phyloP scores from a whole-genome alignment of 2,329 filamentous ascomycete species.

The Cadophora sp. region DNA sequence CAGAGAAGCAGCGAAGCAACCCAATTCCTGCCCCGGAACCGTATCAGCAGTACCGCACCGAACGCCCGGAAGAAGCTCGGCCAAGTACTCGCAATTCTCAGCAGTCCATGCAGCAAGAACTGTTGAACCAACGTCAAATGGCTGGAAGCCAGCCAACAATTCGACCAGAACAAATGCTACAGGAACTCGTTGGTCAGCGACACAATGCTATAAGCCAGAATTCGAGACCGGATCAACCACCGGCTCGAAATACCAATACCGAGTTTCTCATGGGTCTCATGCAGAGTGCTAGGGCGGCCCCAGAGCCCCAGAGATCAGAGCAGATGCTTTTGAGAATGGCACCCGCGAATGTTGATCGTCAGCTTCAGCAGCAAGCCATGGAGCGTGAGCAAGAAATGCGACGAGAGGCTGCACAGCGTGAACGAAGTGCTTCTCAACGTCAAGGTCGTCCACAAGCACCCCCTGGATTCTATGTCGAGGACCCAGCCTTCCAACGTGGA shows the following conservation, averaged over 20 bases:
- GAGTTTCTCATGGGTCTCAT: conserved; percentile 88
- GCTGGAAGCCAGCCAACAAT: conserved; percentile 48
- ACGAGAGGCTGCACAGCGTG: conserved; percentile 41
- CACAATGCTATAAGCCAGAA: conserved; percentile 61
- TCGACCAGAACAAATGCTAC: conserved; percentile 65
- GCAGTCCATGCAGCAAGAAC: conserved; percentile 54
- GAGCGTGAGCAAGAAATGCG: conserved; percentile 47
- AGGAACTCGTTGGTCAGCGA: conserved; percentile 66
- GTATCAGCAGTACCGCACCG: conserved; percentile 48
- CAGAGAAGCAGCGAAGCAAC: conserved; percentile 54
- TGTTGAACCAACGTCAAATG: conserved; percentile 54
- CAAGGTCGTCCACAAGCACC: conserved; percentile 47
- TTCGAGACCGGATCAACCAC: conserved; percentile 55
- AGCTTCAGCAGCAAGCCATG: conserved; percentile 57
- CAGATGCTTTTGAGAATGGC: conserved; percentile 58
- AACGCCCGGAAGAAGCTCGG: conserved; percentile 42
- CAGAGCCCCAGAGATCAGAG: conserved; percentile 59
- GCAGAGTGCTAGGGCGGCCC: conserved; percentile 60
- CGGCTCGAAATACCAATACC: conserved; percentile 62
- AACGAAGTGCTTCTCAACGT: conserved; percentile 46
- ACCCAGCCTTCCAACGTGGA: conserved; percentile 38
- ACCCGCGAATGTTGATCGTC: conserved; percentile 42
- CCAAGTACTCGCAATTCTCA: conserved; percentile 45
- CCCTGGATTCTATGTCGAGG: conserved; percentile 45
- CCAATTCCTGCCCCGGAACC: conserved; percentile 54